phyloP scores from a whole-genome alignment of 1,284 basidiomycete genomes.

The Thecaphora frezii region DNA sequence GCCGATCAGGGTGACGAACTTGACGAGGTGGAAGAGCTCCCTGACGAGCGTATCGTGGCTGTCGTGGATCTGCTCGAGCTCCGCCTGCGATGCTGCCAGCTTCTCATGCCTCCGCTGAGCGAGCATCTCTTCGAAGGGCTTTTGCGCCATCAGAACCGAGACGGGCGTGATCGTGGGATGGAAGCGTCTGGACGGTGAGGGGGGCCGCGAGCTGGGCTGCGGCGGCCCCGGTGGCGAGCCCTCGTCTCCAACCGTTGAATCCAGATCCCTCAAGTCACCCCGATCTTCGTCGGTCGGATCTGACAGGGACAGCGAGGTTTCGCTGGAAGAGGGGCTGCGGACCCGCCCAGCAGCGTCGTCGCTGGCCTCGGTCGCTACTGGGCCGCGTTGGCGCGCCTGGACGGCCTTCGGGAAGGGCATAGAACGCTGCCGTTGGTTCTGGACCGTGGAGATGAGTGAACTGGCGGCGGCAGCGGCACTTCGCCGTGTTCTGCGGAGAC shows the following conservation, averaged over 20 bases:
- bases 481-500: slow-evolving; percentile 16
- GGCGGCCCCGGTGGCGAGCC: too few relatives aligned
- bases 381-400: slow-evolving; percentile 9
- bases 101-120: slow-evolving; percentile 19
- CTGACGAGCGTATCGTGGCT: slow-evolving; percentile 48
- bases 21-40: slow-evolving; percentile 49
- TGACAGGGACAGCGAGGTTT: too few relatives aligned
- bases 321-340: too few relatives aligned
- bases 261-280: too few relatives aligned
- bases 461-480: slow-evolving; percentile 9
- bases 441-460: too few relatives aligned
- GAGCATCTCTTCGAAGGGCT: slow-evolving; percentile 20
- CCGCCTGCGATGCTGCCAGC: slow-evolving; percentile 19
- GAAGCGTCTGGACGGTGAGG: background rate
- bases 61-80: slow-evolving; percentile 37
- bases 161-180: slow-evolving; percentile 22
- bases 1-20: slow-evolving; percentile 49
- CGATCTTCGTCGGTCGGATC: too few relatives aligned
- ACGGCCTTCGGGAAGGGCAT: too few relatives aligned
- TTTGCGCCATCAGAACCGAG: slow-evolving; percentile 9
- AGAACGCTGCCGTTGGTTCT: too few relatives aligned
- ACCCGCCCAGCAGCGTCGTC: background rate
- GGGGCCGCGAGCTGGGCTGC: background rate
- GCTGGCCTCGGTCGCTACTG: slow-evolving; percentile 6
- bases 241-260: too few relatives aligned